Percentiles rank a stretch among this genome's conserved stretches.
Conservation (phyloP, 495 filamentous ascomycete genomes). For the Cercophora sp. region DNA sequence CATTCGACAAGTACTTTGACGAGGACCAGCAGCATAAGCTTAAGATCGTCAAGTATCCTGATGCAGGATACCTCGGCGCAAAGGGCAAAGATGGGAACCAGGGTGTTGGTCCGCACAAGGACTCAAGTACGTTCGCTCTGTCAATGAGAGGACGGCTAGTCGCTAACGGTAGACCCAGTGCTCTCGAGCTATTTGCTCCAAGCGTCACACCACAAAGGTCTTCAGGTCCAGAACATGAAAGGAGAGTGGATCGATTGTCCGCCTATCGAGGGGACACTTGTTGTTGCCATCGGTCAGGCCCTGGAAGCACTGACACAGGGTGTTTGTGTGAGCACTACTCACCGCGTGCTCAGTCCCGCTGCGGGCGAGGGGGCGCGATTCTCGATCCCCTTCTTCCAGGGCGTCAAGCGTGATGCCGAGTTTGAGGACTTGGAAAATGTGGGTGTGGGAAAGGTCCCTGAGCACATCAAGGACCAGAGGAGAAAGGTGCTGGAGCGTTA, state of each 20-base stretch:
- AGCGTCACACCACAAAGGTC: slow-evolving; percentile 68
- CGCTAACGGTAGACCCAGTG: too few relatives aligned
- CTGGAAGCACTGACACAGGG: slow-evolving; percentile 87
- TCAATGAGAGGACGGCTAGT: not conserved
- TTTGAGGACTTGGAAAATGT: slow-evolving; percentile 63
- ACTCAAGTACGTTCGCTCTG: slow-evolving; percentile 49
- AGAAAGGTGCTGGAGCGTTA: slow-evolving; percentile 45
- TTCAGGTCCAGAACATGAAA: slow-evolving; percentile 84
- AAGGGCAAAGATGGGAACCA: slow-evolving; percentile 50
- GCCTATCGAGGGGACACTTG: slow-evolving; percentile 59
- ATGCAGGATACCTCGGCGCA: slow-evolving; percentile 47
- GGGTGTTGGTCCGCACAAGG: slow-evolving; percentile 92
- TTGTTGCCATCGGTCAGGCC: slow-evolving; percentile 91
- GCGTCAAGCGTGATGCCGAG: slow-evolving; percentile 73
- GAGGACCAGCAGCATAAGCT: slow-evolving; percentile 79
- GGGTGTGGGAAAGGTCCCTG: slow-evolving; percentile 63
- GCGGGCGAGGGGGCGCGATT: slow-evolving; percentile 69
- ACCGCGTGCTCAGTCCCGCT: slow-evolving; percentile 67
- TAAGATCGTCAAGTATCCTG: slow-evolving; percentile 88
- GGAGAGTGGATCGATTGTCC: slow-evolving; percentile 77
- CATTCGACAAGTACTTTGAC: slow-evolving; percentile 83
- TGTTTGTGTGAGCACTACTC: slow-evolving; percentile 81
- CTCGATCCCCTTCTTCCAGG: slow-evolving; percentile 90
- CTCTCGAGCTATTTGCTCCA: slow-evolving; percentile 85
- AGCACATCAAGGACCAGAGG: slow-evolving; percentile 55